phyloP scores from a whole-genome alignment of 2,329 filamentous ascomycete genomes.

The Sphaerulina vaccinii region DNA sequence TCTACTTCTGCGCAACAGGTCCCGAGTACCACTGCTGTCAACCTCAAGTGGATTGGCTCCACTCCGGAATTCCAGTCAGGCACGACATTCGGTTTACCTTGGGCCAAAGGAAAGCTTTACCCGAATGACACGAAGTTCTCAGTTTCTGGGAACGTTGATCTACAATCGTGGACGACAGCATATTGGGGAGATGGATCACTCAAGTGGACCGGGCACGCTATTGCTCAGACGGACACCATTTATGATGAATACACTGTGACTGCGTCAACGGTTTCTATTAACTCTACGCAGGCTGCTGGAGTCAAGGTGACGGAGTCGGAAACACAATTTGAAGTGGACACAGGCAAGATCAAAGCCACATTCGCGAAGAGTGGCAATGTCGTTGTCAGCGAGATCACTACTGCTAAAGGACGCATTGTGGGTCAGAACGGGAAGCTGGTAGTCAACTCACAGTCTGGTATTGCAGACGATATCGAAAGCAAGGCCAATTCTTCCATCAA shows the following conservation, averaged over 20 bases:
- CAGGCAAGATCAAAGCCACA: constrained; percentile 36
- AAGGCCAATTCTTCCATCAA: constrained; percentile 40
- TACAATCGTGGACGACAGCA: constrained; percentile 58
- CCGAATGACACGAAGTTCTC: constrained; percentile 38
- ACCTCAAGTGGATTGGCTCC: constrained; percentile 15
- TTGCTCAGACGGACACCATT: constrained; percentile 45
- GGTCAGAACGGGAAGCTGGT: constrained; percentile 47
- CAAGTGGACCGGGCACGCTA: constrained; percentile 61
- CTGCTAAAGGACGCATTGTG: constrained; percentile 42
- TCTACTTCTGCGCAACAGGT: neutral
- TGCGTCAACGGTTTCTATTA: constrained; percentile 27
- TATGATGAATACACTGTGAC: constrained; percentile 48
- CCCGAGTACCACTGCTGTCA: constrained; percentile 4
- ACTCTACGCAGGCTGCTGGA: constrained; percentile 23
- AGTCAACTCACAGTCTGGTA: constrained; percentile 52
- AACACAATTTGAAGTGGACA: constrained; percentile 33
- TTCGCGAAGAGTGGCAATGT: constrained; percentile 38
- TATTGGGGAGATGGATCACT: constrained; percentile 62
- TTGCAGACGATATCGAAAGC: constrained; percentile 43
- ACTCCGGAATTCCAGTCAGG: constrained; percentile 30
- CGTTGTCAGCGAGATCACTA: constrained; percentile 35
- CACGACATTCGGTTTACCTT: constrained; percentile 43
- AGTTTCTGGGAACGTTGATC: constrained; percentile 24
- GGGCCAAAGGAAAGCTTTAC: constrained; percentile 40
- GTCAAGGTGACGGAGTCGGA: constrained; percentile 32